Evolutionary conservation across 805 yeast genomes (phyloP), one percentile per base, ranked within the genome.

Genomic region (Suhomyces canberraensis): DNA sequence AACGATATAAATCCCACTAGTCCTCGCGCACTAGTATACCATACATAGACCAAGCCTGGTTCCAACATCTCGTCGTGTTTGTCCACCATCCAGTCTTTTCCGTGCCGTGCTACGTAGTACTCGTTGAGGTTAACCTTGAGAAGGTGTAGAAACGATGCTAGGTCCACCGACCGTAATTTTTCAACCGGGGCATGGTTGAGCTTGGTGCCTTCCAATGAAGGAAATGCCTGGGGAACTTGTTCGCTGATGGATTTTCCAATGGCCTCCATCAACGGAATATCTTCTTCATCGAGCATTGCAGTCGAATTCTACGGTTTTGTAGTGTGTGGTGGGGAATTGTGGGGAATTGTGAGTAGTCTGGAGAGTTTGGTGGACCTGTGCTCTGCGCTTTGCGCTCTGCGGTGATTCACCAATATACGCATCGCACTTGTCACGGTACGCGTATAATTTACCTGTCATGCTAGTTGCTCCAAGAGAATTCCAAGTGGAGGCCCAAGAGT

Each of bases 51-150:
- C 42, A 77, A 52, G 0, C 81, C 80, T 0, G 54, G 36, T 39
- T 75, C 79, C 16, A 51, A 41, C 71, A 76, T 67, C 42, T 76
- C 82, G 26, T 45, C 57, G 11, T 44, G 33, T 54, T 71, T 78
- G 8, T 64, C 61, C 11, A 20, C 43, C 47, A 58, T 59, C 79
- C 75, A 76, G 19, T 52, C 45, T n/a, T 9, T 29, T 2, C 76
- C 78, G 15, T 60, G 52, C 14, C 56, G 43, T 3, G 33, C 34
- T 3, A 21, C 19, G 44, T 68, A 68, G 25, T 52, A 46, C 1
- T 30, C 28, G 17, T 60, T 62, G 37, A 68, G 41, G 35, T 62
- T 63, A 14, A 30, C 35, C 13, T 52, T 60, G 4, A 66, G 39
- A 4, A 66, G 40, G 17, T 41, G 42, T 6, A 61, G 35, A 33